Conservation (phyloP, 305 asterid species). For the Petunia hybrid region DNA sequence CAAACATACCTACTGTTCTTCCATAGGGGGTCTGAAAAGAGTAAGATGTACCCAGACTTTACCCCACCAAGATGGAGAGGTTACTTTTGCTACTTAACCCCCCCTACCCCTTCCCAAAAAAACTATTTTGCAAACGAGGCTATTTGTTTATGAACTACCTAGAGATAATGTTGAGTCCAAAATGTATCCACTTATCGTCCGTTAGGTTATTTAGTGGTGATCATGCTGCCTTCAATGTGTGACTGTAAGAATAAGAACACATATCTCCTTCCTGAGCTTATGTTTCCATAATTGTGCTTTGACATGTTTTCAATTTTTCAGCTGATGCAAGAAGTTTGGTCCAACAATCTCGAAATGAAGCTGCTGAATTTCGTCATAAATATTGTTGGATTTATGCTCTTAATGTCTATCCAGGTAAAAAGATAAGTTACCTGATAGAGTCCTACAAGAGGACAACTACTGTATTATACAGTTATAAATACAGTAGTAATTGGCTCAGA, state of each 20-base stretch:
- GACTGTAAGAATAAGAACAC: not conserved
- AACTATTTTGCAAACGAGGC: not conserved
- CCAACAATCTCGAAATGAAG: conserved; percentile 92
- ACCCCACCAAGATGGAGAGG: no score
- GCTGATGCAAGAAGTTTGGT: conserved; percentile 97
- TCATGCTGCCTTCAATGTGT: not conserved
- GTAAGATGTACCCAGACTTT: no score
- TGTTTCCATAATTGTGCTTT: not conserved
- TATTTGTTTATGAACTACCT: conserved; percentile 6
- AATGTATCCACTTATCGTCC: not conserved
- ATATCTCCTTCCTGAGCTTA: not conserved
- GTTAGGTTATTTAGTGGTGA: not conserved
- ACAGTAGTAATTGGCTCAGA: no score
- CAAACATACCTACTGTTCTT: not conserved
- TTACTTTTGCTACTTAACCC: not conserved
- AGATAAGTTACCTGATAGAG: no score
- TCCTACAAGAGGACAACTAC: no score
- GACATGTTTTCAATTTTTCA: conserved; percentile 29
- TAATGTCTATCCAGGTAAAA: no score
- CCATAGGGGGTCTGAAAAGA: no score
- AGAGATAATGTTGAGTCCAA: not conserved
- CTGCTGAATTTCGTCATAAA: conserved; percentile 72
- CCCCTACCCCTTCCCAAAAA: not conserved
- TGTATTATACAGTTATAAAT: no score
- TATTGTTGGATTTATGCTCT: no score